Conservation (phyloP, 2,329 filamentous ascomycete species). For the Cladosporium sp. region DNA sequence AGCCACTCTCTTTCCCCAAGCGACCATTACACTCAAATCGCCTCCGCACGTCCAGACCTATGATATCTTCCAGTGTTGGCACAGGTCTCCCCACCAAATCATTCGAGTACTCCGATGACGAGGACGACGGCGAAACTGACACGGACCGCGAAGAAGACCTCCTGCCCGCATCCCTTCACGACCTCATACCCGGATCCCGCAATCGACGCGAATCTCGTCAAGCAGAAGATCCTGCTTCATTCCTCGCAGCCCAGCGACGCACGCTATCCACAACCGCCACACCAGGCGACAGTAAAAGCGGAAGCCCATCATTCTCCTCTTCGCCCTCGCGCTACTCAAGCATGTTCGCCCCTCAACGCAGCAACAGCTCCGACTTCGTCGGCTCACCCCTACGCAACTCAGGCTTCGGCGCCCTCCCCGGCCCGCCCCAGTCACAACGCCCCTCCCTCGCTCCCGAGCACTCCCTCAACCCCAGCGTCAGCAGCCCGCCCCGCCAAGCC, state of each 20-base stretch:
- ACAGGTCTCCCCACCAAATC: constrained; percentile 29
- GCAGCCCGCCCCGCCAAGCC: constrained; percentile 50
- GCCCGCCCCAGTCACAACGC: constrained; percentile 18
- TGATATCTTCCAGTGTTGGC: constrained; percentile 57
- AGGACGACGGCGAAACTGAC: constrained; percentile 56
- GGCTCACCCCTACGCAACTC: constrained; percentile 59
- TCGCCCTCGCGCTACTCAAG: constrained; percentile 58
- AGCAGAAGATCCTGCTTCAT: constrained; percentile 36
- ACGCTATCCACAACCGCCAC: constrained; percentile 38
- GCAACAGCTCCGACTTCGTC: constrained; percentile 50
- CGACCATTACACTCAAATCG: constrained; percentile 60
- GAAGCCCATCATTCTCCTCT: constrained; percentile 44
- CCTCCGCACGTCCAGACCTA: constrained; percentile 44
- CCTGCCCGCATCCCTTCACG: constrained; percentile 63
- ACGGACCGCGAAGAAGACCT: constrained; percentile 88
- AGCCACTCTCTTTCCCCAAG: constrained; percentile 60
- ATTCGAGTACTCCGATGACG: constrained; percentile 48
- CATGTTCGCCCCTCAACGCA: constrained; percentile 38
- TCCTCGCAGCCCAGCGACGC: constrained; percentile 29
- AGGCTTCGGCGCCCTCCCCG: constrained; percentile 39
- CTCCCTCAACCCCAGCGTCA: constrained; percentile 29
- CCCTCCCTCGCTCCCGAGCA: constrained; percentile 6
- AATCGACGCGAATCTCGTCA: constrained; percentile 55
- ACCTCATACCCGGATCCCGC: constrained; percentile 57
- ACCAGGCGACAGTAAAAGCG: constrained; percentile 36